Conservation (phyloP, 148 eudicot species). For the Vaccinium vitisidaea region DNA sequence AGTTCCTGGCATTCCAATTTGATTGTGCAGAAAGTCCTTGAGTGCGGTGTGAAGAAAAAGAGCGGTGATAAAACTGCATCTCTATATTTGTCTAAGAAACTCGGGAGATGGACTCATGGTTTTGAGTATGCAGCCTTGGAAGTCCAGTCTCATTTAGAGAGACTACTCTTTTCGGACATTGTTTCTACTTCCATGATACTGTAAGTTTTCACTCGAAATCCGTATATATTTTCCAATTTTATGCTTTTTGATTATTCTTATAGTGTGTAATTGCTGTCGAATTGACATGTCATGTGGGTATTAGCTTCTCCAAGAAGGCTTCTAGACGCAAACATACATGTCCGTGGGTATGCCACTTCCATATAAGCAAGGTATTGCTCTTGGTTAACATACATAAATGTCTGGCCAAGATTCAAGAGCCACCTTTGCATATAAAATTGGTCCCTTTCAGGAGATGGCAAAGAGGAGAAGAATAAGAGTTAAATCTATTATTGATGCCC, state of each 20-base stretch:
- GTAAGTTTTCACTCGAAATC: slow-evolving; percentile 35
- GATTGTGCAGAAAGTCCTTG: slow-evolving; percentile 70
- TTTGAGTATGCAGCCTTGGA: slow-evolving; percentile 89
- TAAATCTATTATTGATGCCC: slow-evolving; percentile 61
- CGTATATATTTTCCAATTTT: background rate
- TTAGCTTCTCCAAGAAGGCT: slow-evolving; percentile 58
- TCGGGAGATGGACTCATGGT: slow-evolving; percentile 58
- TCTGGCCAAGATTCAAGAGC: slow-evolving; percentile 10
- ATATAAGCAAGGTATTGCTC: slow-evolving; percentile 63
- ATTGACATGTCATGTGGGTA: slow-evolving; percentile 16
- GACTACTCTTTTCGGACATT: slow-evolving; percentile 58
- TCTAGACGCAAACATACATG: slow-evolving; percentile 31
- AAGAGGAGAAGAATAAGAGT: slow-evolving; percentile 55
- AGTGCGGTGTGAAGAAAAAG: slow-evolving; percentile 70
- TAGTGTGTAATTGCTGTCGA: slow-evolving; percentile 15
- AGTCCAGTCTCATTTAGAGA: slow-evolving; percentile 76
- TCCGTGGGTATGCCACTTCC: slow-evolving; percentile 95
- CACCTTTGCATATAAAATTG: slow-evolving; percentile 9
- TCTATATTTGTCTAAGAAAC: slow-evolving; percentile 62
- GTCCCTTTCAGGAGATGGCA: slow-evolving; percentile 49
- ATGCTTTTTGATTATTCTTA: background rate
- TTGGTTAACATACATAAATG: background rate
- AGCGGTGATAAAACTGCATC: slow-evolving; percentile 62
- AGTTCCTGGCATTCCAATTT: slow-evolving; percentile 6
- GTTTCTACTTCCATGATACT: slow-evolving; percentile 65